Conservation (phyloP, 495 filamentous ascomycete species). For the Stereocaulon alpinum region DNA sequence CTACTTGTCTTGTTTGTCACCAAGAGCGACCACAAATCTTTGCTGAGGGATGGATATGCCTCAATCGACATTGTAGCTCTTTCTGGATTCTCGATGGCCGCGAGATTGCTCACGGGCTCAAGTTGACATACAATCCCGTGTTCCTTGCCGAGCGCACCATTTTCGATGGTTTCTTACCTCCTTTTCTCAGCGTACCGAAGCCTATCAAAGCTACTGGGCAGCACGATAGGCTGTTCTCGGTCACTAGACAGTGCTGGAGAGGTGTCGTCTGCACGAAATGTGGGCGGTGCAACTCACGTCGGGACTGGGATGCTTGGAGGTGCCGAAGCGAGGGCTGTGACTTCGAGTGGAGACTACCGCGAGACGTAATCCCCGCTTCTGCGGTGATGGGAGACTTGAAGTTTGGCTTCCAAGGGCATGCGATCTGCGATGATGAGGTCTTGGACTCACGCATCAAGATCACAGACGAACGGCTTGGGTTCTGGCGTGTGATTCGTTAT, state of each 20-base stretch:
- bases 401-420: conserved; percentile 18
- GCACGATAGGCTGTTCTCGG: conserved; percentile 24
- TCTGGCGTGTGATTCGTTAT: conserved; percentile 4
- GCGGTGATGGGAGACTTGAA: conserved; percentile 29
- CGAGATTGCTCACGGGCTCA: conserved; percentile 28
- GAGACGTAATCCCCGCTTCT: conserved; percentile 31
- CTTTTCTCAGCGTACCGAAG: conserved; percentile 30
- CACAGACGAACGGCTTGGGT: neutral
- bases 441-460: neutral
- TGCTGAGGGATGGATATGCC: conserved; percentile 58
- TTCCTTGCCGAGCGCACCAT: conserved; percentile 44
- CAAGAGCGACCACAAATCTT: conserved; percentile 36
- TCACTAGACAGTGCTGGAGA: conserved; percentile 36
- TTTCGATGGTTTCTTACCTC: conserved; percentile 30
- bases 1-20: conserved; percentile 34
- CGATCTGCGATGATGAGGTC: conserved; percentile 6
- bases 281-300: conserved; percentile 49
- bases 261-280: conserved; percentile 72
- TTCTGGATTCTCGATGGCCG: conserved; percentile 43
- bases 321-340: conserved; percentile 46
- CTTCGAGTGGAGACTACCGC: conserved; percentile 31
- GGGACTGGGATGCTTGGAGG: conserved; percentile 53
- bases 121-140: conserved; percentile 36
- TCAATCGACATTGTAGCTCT: conserved; percentile 41
- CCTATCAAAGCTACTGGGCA: conserved; percentile 31